Evolutionary conservation across 352 stramenopile genomes (phyloP), one percentile per base, ranked within the genome.

Genomic region (Pythium aquatile): DNA sequence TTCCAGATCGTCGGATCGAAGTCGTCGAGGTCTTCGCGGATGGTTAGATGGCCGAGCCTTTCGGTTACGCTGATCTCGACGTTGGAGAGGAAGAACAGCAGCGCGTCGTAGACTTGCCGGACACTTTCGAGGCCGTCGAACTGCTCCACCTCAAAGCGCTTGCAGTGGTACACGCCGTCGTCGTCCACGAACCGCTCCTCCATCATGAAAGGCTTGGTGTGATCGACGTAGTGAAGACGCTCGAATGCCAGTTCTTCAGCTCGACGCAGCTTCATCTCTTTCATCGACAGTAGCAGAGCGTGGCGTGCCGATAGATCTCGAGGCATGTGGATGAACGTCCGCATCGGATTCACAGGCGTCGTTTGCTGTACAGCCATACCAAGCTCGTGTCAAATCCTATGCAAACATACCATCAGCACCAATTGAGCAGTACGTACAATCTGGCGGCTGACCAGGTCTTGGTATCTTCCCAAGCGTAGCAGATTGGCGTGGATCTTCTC

Each of bases 21-120:
- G 4, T 51, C 30, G 49, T 73, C 66, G 14, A 68, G 57, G 37
- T 83, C 71, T n/a, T 86, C 77, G 9, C 77, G 70, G 17, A 82
- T 59, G 1, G 70, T 81, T 35, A 81, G 68, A 55, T 73, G 48
- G 40, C 75, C 75, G 32, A 82, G 66, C 26, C 60, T 58, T 47
- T 81, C 73, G 17, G 69, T 74, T 26, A 83, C 67, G 26, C 37
- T 73, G 59, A 79, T 81, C 63, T 85, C 73, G 14, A 80, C 69
- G 37, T 77, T 75, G 32, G 61, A 51, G 20, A 83, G 6, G 39
- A 77, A 81, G 11, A 28, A 58, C 30, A 74, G 42, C 20, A 81
- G 29, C 5, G 55, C 59, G 20, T 81, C 69, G 59, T 72, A 81
- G n/a, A 81, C 54, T 17, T 65, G 55, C 55, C 71, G 66, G 2